Conservation (phyloP, 2,329 filamentous ascomycete genomes). For the Beauveria scarabaeidicola region DNA sequence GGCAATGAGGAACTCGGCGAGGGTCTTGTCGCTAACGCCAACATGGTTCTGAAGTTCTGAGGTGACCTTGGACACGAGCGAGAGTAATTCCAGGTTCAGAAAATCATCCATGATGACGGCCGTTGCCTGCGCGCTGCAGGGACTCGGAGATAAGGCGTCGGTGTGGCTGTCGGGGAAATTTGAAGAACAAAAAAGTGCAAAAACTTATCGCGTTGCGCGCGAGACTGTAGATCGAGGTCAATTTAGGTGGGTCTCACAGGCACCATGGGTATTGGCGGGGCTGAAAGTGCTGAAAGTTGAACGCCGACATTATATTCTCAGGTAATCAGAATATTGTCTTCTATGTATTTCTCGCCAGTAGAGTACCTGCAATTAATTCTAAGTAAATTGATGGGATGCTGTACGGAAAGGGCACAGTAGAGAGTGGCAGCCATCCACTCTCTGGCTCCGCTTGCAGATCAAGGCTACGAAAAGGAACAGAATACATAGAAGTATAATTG, state of each 20-base stretch:
- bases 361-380: too few species aligned
- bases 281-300: too few species aligned
- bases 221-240: background rate
- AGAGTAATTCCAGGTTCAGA: constrained; percentile 82
- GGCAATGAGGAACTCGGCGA: constrained; percentile 93
- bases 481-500: too few species aligned
- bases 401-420: too few species aligned
- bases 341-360: too few species aligned
- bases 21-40: constrained; percentile 83
- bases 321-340: too few species aligned
- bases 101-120: constrained; percentile 70
- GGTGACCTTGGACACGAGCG: constrained; percentile 88
- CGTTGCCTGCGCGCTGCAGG: constrained; percentile 6
- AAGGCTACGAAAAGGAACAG: too few species aligned
- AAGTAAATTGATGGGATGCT: too few species aligned
- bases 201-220: constrained; percentile 1
- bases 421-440: too few species aligned
- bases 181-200: background rate
- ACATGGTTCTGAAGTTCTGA: constrained; percentile 92
- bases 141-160: background rate
- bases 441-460: too few species aligned
- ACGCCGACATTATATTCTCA: too few species aligned
- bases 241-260: constrained; percentile 6
- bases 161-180: background rate
- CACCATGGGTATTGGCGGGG: background rate